Percentiles rank a stretch among this genome's conserved stretches.
Conservation (phyloP, 192 early-diverging fungal genomes). For the Chytriomyces sp. region DNA sequence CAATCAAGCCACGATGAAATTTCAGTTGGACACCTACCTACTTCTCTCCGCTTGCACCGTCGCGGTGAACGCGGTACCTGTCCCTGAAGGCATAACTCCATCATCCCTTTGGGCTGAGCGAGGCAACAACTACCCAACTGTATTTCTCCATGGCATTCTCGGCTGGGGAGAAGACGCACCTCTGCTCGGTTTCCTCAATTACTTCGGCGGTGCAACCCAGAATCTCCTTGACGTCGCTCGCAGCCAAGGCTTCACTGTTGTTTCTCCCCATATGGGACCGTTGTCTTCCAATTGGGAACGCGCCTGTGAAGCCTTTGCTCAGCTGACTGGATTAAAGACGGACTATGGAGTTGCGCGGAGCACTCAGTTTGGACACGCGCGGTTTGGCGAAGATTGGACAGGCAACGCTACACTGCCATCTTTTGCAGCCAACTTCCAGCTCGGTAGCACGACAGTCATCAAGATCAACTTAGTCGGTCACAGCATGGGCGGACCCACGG, state of each 20-base stretch:
- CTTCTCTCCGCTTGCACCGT: background rate
- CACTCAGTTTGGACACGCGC: slow-evolving; percentile 22
- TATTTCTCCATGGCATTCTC: slow-evolving; percentile 32
- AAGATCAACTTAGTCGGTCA: slow-evolving; percentile 37
- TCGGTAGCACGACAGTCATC: background rate
- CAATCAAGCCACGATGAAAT: too few relatives aligned
- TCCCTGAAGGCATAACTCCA: background rate
- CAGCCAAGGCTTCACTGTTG: slow-evolving; percentile 12
- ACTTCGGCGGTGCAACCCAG: slow-evolving; percentile 29
- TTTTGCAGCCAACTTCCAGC: background rate
- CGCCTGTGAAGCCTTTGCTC: slow-evolving; percentile 38
- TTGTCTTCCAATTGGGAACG: slow-evolving; percentile 35
- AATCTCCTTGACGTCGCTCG: slow-evolving; percentile 22
- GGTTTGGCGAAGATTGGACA: slow-evolving; percentile 30
- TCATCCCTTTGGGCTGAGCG: slow-evolving; percentile 1
- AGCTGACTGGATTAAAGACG: slow-evolving; percentile 17
- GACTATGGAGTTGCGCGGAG: slow-evolving; percentile 32
- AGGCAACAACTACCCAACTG: slow-evolving; percentile 32
- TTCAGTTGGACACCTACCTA: background rate
- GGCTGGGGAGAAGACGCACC: slow-evolving; percentile 26
- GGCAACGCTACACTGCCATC: slow-evolving; percentile 22
- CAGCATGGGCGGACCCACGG: slow-evolving; percentile 27
- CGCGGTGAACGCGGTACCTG: background rate
- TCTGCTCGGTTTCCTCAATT: slow-evolving; percentile 19
- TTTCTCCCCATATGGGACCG: slow-evolving; percentile 25